Conservation (phyloP, 2,329 filamentous ascomycete genomes). For the Fusarium sp. region DNA sequence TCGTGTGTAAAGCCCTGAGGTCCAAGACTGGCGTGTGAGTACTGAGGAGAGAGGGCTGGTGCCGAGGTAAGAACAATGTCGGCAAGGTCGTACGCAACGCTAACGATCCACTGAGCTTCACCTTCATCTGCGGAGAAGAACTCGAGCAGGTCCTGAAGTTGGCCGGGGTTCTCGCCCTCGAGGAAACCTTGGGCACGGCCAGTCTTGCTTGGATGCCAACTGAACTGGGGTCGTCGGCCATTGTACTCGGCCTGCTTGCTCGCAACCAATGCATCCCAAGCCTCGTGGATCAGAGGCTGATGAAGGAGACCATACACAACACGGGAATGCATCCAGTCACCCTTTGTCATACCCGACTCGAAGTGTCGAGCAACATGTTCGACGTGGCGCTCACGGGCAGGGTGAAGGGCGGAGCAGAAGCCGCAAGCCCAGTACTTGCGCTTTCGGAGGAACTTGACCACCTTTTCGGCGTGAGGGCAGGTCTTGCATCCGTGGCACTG, state of each 20-base stretch:
- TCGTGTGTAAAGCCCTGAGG: conserved; percentile 43
- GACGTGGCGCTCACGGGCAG: conserved; percentile 72
- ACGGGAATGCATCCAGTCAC: conserved; percentile 75
- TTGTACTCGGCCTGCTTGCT: conserved; percentile 65
- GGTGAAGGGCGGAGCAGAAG: conserved; percentile 71
- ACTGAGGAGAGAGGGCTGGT: conserved; percentile 46
- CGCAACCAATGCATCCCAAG: conserved; percentile 67
- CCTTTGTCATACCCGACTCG: conserved; percentile 68
- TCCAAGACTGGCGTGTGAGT: conserved; percentile 41
- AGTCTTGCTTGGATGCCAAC: conserved; percentile 68
- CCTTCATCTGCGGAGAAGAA: conserved; percentile 68
- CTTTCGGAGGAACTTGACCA: conserved; percentile 70
- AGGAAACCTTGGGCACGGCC: conserved; percentile 66
- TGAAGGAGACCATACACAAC: conserved; percentile 75
- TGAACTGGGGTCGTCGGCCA: conserved; percentile 66
- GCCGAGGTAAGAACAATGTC: conserved; percentile 54
- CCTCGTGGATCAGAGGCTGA: conserved; percentile 68
- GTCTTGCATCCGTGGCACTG: conserved; percentile 71
- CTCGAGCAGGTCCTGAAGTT: conserved; percentile 71
- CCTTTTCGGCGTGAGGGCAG: conserved; percentile 71
- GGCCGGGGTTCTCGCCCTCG: conserved; percentile 70
- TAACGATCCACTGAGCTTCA: conserved; percentile 66
- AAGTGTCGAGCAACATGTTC: conserved; percentile 76
- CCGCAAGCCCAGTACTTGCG: conserved; percentile 75
- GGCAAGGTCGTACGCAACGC: conserved; percentile 66